Base-by-base conservation (phyloP, 2,329 filamentous ascomycete species). In the Ophiocordyceps sinensis region DNA sequence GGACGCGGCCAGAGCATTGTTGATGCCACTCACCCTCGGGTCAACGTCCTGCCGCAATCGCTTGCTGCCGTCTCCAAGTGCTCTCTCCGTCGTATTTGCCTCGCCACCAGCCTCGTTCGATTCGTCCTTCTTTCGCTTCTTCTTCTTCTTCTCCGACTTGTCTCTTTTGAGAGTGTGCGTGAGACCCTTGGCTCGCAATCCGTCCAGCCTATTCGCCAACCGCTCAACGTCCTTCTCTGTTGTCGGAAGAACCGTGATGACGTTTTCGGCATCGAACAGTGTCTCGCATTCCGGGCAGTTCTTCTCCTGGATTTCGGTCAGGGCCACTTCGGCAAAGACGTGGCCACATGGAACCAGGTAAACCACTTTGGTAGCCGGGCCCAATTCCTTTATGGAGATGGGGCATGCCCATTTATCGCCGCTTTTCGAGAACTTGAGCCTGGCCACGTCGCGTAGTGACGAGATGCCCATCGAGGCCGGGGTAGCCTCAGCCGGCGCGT, bases 331-430 rank as follows among this genome's bases (percentile, higher is more conserved):
- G 1, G 85, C 81, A 61, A 96, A 96, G 1, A 85, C 88, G 66
- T 98, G 93, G 0, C 91, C 93, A 53, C 91, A 98, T 0, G 91
- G 91, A 5, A 96, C 85, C 3, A 98, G 54, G 53, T 96, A 98
- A 2, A 94, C 85, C 1, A 86, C 73, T 60, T 82, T 89, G 14
- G 81, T 79, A 5, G 71, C 70, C 0, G 87, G 79, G 0, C 91
- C 91, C 21, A 98, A 64, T 57, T 83, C 79, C 57, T 93, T 94
- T 52, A 83, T 76, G 2, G 88, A 94, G 41, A 96, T 75, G 0
- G 89, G 88, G 54, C 91, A 98, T 26, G 85, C 74, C 73, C 81
- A 88, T 43, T 70, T 72, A 52, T 80, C 75, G 28, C 53, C 58
- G 3, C 45, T 54, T 44, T 57, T 59, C 26, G 55, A 55, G 53